phyloP scores from a whole-genome alignment of 169 alveolate genomes.

The Perkinsus olseni region DNA sequence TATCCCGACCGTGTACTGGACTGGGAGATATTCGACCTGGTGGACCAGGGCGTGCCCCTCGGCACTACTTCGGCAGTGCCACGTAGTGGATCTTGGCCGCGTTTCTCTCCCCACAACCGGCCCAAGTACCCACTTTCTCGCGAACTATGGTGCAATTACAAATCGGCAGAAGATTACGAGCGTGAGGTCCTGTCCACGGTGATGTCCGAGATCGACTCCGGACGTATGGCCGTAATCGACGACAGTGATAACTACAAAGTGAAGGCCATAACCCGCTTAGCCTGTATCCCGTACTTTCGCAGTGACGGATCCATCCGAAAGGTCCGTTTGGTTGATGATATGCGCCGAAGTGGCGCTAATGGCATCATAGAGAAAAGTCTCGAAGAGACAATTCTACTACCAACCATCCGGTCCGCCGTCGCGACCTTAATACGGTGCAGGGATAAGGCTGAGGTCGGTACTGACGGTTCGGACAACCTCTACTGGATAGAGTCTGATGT shows the following conservation, averaged over 20 bases:
- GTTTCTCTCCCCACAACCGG: background rate
- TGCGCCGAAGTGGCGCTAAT: background rate
- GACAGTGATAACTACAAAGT: background rate
- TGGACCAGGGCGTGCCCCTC: background rate
- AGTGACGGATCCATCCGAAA: background rate
- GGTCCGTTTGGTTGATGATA: background rate
- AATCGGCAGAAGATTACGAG: background rate
- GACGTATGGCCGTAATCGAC: background rate
- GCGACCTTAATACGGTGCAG: background rate
- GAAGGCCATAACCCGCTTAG: background rate
- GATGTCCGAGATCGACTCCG: background rate
- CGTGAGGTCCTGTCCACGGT: background rate
- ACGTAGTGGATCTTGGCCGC: background rate
- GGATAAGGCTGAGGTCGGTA: background rate
- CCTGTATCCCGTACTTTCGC: background rate
- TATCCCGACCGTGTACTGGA: background rate
- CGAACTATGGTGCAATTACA: background rate
- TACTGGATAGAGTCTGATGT: background rate
- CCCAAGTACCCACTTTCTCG: background rate
- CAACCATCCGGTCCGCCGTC: background rate
- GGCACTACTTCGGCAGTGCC: background rate
- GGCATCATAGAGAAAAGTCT: background rate
- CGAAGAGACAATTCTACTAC: background rate
- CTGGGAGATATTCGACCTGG: background rate
- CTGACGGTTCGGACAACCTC: background rate